These are phyloP conservation scores for Zarea fungicola DNA, from an alignment of 2,329 filamentous ascomycete genomes.

Conservation along the genomic window DNA sequence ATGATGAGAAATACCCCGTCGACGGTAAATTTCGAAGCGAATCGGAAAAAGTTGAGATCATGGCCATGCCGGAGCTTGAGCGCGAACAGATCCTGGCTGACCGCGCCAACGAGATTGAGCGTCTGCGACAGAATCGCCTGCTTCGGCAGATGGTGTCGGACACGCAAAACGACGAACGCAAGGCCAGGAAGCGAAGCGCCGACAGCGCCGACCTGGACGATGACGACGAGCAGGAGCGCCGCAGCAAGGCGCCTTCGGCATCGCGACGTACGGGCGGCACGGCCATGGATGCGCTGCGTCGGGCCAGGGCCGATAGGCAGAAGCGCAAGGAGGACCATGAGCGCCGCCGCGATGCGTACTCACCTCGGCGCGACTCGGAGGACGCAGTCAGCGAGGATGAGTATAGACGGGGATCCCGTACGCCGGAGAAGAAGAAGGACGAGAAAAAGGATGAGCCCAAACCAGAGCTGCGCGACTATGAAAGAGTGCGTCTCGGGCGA, in stretches of 20 bases:
- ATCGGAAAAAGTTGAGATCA: conserved; percentile 71
- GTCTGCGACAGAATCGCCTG: conserved; percentile 74
- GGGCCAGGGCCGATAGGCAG: conserved; percentile 57
- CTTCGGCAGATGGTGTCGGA: conserved; percentile 70
- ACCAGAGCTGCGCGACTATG: conserved; percentile 72
- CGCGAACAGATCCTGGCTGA: conserved; percentile 87
- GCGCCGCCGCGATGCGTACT: conserved; percentile 51
- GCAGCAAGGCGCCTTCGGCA: conserved; percentile 67
- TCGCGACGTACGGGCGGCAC: conserved; percentile 60
- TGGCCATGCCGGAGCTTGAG: conserved; percentile 83
- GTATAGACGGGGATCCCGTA: conserved; percentile 51
- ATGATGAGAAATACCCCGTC: conserved; percentile 70
- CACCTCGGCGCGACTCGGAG: conserved; percentile 28
- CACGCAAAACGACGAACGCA: conserved; percentile 58
- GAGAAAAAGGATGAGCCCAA: conserved; percentile 58
- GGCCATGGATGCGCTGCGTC: conserved; percentile 66
- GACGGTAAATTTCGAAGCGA: conserved; percentile 78
- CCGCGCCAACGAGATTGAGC: conserved; percentile 76
- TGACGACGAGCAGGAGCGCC: conserved; percentile 30
- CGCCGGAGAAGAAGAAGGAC: conserved; percentile 55
- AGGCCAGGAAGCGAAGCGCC: conserved; percentile 66
- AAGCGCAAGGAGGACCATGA: conserved; percentile 47
- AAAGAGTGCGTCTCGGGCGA: conserved; percentile 77
- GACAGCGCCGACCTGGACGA: conserved; percentile 75
- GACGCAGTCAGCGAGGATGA: conserved; percentile 77